A percentile compares a stretch with the other conserved stretches of the same genome.
Conservation (phyloP, 441 rosid species). For the Adansonia rubrostipa region DNA sequence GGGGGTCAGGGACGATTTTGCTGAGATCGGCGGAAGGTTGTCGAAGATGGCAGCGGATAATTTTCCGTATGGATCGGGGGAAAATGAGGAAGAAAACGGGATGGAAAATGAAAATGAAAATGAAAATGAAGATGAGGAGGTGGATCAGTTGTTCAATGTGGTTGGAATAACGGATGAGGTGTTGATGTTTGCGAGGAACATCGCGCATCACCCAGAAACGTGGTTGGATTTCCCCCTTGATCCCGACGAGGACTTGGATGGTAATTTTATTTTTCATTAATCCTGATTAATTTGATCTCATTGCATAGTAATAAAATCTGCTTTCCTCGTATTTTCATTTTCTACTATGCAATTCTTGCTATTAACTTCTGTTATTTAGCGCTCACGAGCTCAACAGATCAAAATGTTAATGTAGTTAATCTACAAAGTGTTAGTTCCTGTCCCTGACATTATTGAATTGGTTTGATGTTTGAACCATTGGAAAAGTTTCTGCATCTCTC, state of each 20-base stretch:
- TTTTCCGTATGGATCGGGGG: constrained; percentile 35
- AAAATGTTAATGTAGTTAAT: neutral
- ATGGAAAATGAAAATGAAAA: constrained; percentile 29
- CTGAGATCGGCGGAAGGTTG: constrained; percentile 32
- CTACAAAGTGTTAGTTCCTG: neutral
- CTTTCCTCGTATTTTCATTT: no score
- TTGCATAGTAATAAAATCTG: neutral
- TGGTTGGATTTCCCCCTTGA: constrained; percentile 80
- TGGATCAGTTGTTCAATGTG: constrained; percentile 34
- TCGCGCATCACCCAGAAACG: constrained; percentile 80
- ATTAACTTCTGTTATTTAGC: neutral
- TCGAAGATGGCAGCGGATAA: constrained; percentile 25
- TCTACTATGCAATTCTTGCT: neutral
- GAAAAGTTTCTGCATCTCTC: neutral
- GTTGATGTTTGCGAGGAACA: constrained; percentile 65
- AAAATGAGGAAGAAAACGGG: constrained; percentile 30
- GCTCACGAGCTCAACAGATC: neutral
- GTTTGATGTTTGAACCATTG: neutral
- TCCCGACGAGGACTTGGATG: constrained; percentile 68
- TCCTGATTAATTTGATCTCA: neutral
- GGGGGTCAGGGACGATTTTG: constrained; percentile 11
- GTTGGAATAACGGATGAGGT: constrained; percentile 82
- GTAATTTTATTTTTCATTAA: constrained; percentile 28
- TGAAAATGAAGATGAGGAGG: constrained; percentile 43
- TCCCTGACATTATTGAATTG: neutral